These are phyloP conservation scores for Arxiozyma telluris DNA, from an alignment of 1,139 yeast species.

Conservation along the genomic window DNA sequence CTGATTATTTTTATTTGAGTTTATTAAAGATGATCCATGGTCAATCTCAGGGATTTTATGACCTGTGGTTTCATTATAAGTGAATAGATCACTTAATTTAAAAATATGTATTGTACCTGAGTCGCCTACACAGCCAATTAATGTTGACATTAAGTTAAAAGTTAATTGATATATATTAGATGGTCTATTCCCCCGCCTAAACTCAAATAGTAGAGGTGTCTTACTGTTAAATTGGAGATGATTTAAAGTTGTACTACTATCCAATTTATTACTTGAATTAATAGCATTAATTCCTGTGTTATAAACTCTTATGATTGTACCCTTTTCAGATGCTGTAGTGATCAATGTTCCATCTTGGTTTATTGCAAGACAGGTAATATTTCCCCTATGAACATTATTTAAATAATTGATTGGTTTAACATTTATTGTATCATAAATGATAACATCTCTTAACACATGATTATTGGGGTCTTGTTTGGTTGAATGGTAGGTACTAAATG, in stretches of 20 bases:
- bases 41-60: background rate
- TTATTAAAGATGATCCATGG: background rate
- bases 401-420: constrained; percentile 48
- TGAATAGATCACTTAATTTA: constrained; percentile 28
- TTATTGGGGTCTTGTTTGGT: constrained; percentile 16
- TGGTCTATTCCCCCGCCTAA: constrained; percentile 61
- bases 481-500: constrained; percentile 22
- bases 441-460: constrained; percentile 21
- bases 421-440: constrained; percentile 51
- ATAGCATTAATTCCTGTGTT: constrained; percentile 23
- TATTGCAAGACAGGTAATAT: constrained; percentile 21
- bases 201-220: constrained; percentile 38
- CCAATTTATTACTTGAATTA: background rate
- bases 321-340: constrained; percentile 65
- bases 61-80: background rate
- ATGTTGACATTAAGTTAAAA: constrained; percentile 42
- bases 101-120: constrained; percentile 65
- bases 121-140: constrained; percentile 60
- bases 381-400: constrained; percentile 31
- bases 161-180: constrained; percentile 47
- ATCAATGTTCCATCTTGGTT: constrained; percentile 46
- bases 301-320: constrained; percentile 59
- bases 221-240: constrained; percentile 10
- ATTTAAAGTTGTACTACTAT: no score
- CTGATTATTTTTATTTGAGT: background rate